Conservation (phyloP, 2,329 filamentous ascomycete species). For the Sphaerostilbella broomeana region DNA sequence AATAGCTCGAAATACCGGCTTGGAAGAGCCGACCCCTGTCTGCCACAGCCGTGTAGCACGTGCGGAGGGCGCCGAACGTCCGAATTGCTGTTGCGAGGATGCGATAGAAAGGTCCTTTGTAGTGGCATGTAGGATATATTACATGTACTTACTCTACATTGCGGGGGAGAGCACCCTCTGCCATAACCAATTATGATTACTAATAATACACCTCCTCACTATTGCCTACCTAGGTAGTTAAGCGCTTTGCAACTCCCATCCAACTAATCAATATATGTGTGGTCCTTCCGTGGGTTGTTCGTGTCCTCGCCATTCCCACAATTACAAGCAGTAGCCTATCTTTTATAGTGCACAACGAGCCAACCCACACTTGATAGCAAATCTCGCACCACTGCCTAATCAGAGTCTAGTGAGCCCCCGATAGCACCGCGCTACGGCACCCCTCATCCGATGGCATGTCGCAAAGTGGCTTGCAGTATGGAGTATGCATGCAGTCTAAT, state of each 20-base stretch:
- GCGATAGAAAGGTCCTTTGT: not conserved
- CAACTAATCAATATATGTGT: not conserved
- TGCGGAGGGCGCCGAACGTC: constrained; percentile 1
- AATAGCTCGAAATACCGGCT: not conserved
- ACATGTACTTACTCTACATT: not conserved
- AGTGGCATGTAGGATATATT: not conserved
- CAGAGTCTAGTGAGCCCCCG: not conserved
- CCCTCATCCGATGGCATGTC: constrained; percentile 5
- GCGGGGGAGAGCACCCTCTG: not conserved
- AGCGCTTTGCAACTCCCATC: not conserved
- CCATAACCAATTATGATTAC: not conserved
- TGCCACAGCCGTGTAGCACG: not conserved
- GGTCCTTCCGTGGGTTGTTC: too few relatives aligned
- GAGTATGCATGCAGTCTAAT: too few relatives aligned
- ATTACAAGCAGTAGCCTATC: not conserved
- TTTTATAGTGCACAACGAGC: not conserved
- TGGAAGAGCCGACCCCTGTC: constrained; percentile 1
- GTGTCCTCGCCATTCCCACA: too few relatives aligned
- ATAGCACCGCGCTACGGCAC: constrained; percentile 8
- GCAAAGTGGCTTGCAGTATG: constrained; percentile 1
- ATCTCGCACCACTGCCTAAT: constrained; percentile 3
- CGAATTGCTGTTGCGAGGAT: constrained; percentile 4
- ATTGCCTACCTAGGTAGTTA: not conserved
- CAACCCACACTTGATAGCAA: not conserved
- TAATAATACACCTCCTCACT: not conserved